phyloP scores from a whole-genome alignment of 805 yeast species.

The Schwanniomyces pseudopolymorphus region DNA sequence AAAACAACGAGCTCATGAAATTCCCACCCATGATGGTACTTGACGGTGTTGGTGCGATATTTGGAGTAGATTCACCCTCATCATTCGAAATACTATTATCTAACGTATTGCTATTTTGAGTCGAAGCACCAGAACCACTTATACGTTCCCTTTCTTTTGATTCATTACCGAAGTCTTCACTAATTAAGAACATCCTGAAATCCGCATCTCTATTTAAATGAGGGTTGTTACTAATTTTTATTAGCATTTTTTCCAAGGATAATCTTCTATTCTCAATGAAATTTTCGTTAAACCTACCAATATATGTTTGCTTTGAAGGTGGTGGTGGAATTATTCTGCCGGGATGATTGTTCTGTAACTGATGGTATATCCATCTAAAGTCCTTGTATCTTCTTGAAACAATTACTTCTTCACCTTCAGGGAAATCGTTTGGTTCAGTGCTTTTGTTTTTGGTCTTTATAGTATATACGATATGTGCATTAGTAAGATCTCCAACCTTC shows the following conservation, averaged over 20 bases:
- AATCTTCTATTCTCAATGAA: slow-evolving; percentile 84
- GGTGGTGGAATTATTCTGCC: slow-evolving; percentile 89
- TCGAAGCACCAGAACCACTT: slow-evolving; percentile 53
- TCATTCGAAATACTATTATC: slow-evolving; percentile 26
- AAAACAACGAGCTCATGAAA: slow-evolving; percentile 69
- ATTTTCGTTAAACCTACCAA: slow-evolving; percentile 88
- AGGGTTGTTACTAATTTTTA: slow-evolving; percentile 59
- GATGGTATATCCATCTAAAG: slow-evolving; percentile 92
- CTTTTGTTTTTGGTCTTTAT: slow-evolving; percentile 63
- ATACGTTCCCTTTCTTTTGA: slow-evolving; percentile 68
- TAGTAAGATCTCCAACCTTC: slow-evolving; percentile 86
- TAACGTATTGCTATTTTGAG: slow-evolving; percentile 30
- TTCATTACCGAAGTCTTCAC: slow-evolving; percentile 66
- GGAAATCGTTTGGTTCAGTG: slow-evolving; percentile 25
- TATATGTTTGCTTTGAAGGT: slow-evolving; percentile 91
- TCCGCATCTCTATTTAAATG: slow-evolving; percentile 69
- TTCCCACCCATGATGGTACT: slow-evolving; percentile 33
- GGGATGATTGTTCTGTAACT: slow-evolving; percentile 80
- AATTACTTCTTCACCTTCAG: slow-evolving; percentile 30
- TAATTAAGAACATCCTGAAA: slow-evolving; percentile 72
- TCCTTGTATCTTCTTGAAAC: slow-evolving; percentile 89
- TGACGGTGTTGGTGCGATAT: slow-evolving; percentile 4
- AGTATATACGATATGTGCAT: slow-evolving; percentile 84
- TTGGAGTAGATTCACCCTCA: slow-evolving; percentile 6
- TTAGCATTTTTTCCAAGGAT: slow-evolving; percentile 83